Evolutionary conservation across 2,329 filamentous ascomycete genomes (phyloP), one percentile per base, ranked within the genome.

Genomic region (Fusarium papillatum): DNA sequence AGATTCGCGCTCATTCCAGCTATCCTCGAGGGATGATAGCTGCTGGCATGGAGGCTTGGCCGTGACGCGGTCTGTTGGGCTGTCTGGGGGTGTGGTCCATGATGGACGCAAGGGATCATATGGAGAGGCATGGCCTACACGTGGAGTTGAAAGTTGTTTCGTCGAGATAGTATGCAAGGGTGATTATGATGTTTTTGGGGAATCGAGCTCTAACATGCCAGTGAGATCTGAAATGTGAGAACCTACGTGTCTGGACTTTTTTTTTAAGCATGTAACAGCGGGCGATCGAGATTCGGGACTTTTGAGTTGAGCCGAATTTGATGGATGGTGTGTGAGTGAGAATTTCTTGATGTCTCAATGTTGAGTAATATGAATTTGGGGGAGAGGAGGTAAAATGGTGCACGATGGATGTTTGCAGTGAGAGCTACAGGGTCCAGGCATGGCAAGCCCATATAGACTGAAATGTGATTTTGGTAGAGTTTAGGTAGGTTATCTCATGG

Each of bases 31-130:
- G 41, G 34, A 34, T 63, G 34, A 57, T 36, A n/a, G 5, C 24
- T n/a, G 22, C 24, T 62, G 73, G 70, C 39, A 74, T 76, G 70
- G 22, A 64, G 70, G 73, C 57, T 73, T 71, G 41, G 24, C n/a
- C 53, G 26, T 61, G 59, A 43, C 59, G 59, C 59, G 26, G 17
- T 39, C 17, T 29, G 34, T 61, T 34, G 55, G 9, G 34, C 16
- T 11, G 36, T 38, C 36, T 61, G 59, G 17, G 53, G 13, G 29
- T 34, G 53, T 19, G 50, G 48, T 16, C 9, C 48, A 38, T 17
- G 55, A 60, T 26, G 57, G 59, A 61, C 14, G 59, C 59, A 61
- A 61, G 38, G 59, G 59, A 29, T 38, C 36, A 19, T 36, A 17
- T 19, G 26, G 22, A 29, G 19, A 57, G 53, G 29, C 53, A 57